These are phyloP conservation scores for Cadophora sp. DNA, from an alignment of 2,329 filamentous ascomycete species.

Conservation along the genomic window DNA sequence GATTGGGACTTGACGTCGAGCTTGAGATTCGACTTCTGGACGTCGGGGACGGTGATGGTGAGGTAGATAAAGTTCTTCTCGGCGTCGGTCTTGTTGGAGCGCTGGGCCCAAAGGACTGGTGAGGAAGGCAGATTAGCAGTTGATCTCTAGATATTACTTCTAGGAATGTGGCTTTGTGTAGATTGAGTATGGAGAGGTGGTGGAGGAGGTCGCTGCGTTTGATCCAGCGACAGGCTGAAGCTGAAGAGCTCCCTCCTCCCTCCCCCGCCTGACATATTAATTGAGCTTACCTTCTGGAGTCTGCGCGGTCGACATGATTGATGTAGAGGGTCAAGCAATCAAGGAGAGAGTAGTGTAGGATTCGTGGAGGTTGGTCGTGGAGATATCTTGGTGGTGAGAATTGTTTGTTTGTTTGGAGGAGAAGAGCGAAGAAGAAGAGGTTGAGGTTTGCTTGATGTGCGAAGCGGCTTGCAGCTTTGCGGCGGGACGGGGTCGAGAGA, in stretches of 20 bases:
- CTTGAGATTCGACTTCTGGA: constrained; percentile 76
- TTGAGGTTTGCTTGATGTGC: constrained; percentile 5
- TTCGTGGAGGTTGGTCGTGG: constrained; percentile 9
- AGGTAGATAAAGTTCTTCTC: constrained; percentile 96
- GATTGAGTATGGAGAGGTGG: background rate
- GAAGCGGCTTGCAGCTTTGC: constrained; percentile 14
- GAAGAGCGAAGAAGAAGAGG: background rate
- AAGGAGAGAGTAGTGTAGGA: constrained; percentile 7
- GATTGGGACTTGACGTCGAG: constrained; percentile 81
- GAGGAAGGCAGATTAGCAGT: constrained; percentile 28
- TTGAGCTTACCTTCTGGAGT: constrained; percentile 44
- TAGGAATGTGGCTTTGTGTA: background rate
- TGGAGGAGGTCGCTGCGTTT: constrained; percentile 19
- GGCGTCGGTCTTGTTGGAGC: constrained; percentile 80
- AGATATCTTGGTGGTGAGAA: background rate
- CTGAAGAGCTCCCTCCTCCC: constrained; percentile 5
- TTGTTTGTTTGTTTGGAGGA: constrained; percentile 4
- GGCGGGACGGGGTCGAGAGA: background rate
- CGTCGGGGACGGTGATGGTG: constrained; percentile 87
- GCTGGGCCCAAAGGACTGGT: constrained; percentile 96
- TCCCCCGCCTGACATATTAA: constrained; percentile 8
- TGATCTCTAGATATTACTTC: background rate
- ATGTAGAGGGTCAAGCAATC: constrained; percentile 2
- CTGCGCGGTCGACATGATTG: constrained; percentile 38
- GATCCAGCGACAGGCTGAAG: constrained; percentile 21